Evolutionary conservation across 208 protist genomes (phyloP), one percentile per base, ranked within the genome.

Genomic region (Leptomonas pyrrhocoris): DNA sequence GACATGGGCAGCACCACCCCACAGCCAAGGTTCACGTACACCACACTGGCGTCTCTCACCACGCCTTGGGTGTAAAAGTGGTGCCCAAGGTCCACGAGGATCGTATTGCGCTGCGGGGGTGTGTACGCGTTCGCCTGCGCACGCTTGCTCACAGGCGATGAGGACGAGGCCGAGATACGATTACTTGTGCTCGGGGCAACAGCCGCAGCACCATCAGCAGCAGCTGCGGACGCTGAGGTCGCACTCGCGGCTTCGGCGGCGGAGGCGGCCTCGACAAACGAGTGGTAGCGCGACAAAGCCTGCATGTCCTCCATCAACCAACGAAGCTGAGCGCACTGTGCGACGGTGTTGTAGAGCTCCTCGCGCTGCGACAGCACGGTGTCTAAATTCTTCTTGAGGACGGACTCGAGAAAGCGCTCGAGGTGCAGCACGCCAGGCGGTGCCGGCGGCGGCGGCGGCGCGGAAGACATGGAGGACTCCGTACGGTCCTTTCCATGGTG

Each of bases 21-120:
- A 58, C 88, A 93, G n/a, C 90, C 90, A 12, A 95, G 46, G 68
- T 94, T 95, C 40, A 95, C 69, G 72, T 82, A 79, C 27, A 95
- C 62, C 4, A 54, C 34, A 25, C 61, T 34, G 0, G 85, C 75
- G 38, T 92, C 77, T 23, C 57, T 63, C 18, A 93, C 82, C 23
- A 78, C 66, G 30, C 78, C 86, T 34, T 72, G 76, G 0, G 83
- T 80, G 67, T 91, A 93, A 42, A 95, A 92, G 61, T 89, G 73
- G 68, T 90, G 81, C 31, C 90, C 90, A 12, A 95, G 59, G 70
- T 95, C 84, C 7, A 93, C 86, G 34, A 95, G 79, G 36, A 95
- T 81, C 16, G 74, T 81, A 63, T 88, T 92, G 18, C 78, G 73
- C 63, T 74, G 61, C 40, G 57, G 68, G 21, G 50, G 51, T 34